Percentiles rank a stretch among this genome's conserved stretches.
Evolutionary conservation across 108 stramenopile species (phyloP).

Genomic region (Chaetoceros tenuissimus): DNA sequence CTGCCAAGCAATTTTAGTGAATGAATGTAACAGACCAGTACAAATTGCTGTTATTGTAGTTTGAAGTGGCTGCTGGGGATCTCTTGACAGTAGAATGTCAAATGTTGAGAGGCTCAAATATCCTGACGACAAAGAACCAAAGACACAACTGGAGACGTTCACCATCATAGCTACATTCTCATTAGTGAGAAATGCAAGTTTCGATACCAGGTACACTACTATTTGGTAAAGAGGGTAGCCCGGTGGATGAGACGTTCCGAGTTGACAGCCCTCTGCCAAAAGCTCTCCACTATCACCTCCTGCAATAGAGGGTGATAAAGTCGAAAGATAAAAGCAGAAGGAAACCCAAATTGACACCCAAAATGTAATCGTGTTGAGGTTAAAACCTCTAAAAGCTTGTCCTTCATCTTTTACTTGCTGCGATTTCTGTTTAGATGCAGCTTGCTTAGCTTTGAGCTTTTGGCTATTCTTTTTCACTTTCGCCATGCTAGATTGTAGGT

Average conservation of each 20-base stretch:
- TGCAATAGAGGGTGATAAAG: constrained; percentile 38
- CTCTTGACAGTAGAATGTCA: not conserved
- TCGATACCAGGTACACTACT: constrained; percentile 22
- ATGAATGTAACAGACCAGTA: constrained; percentile 27
- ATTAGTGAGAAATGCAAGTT: not conserved
- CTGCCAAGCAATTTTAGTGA: constrained; percentile 71
- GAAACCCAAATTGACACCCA: constrained; percentile 12
- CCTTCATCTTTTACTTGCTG: too few relatives aligned
- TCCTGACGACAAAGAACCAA: constrained; percentile 9
- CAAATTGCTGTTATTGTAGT: constrained; percentile 13
- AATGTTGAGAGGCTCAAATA: constrained; percentile 10
- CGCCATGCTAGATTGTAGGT: too few relatives aligned
- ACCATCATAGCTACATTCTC: not conserved
- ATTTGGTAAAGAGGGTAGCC: constrained; percentile 66
- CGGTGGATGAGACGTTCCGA: constrained; percentile 75
- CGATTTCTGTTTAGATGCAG: too few relatives aligned
- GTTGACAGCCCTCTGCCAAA: constrained; percentile 64
- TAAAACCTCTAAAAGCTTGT: too few relatives aligned
- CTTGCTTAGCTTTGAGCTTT: too few relatives aligned
- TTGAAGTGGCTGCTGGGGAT: not conserved
- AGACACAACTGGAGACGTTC: constrained; percentile 6
- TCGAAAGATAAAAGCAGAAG: constrained; percentile 31
- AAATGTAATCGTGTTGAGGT: too few relatives aligned
- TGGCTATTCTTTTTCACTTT: too few relatives aligned
- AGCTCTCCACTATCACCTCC: constrained; percentile 70